Evolutionary conservation across 2,329 filamentous ascomycete genomes (phyloP), one percentile per base, ranked within the genome.

Genomic region (Zasmidium cellare): DNA sequence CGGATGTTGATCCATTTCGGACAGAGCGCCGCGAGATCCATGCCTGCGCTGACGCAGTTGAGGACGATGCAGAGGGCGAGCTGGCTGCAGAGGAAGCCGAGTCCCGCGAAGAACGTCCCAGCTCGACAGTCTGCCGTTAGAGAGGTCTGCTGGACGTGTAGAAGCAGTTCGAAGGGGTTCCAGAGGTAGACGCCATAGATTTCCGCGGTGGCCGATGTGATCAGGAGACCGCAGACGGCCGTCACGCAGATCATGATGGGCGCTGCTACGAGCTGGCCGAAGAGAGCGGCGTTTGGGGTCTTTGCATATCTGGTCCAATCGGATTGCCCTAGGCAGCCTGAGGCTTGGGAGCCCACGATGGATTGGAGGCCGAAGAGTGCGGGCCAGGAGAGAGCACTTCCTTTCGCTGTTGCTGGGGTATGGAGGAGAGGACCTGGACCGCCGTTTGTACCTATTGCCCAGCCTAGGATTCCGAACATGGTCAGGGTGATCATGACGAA

Each of bases 1-100:
- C 72, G 69, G 51, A 79, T 78, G 9, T 71, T 78, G 53, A 79
- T 70, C 61, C 74, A 78, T 38, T 70, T 69, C 1, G 76, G 76
- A 38, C 76, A 70, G 0, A 78, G 68, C 9, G 74, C 74, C 3
- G 71, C 75, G 63, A 77, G 70, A 53, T 79, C 77, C 52, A 72
- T 70, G n/a, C 75, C 75, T 51, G 73, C 72, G 0, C 74, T 74
- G 46, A 78, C 71, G 2, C 72, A 71, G 58, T 77, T 78, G 50
- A 72, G 67, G 9, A 70, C 72, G 16, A 77, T 71, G 56, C 67
- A 67, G n/a, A 68, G 59, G 24, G 66, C 67, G 12, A 69, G 46
- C 28, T 66, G 65, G 23, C 61, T 61, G 18, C 56, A 60, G 35
- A 71, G 58, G 24, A 70, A 65, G 7, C 69, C 69, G 9, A 70